Base-by-base conservation (phyloP, 139 green algal genomes). In the Spirogloea muscicola region DNA sequence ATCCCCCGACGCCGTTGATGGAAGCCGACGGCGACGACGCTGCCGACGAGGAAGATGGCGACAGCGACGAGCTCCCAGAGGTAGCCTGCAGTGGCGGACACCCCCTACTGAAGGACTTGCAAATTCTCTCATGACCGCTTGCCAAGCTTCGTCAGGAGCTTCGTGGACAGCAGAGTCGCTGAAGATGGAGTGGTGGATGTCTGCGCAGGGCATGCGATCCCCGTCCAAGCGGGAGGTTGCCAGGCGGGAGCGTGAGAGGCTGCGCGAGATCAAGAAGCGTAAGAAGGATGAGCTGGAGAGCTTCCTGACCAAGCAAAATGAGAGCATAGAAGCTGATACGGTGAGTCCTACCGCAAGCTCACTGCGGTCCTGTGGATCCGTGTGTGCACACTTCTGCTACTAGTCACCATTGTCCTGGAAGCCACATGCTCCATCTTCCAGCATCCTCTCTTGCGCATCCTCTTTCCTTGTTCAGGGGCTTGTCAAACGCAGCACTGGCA, bases 261-360 rank as follows among this genome's bases (percentile, higher is more conserved):
- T 99, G 9, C 85, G 85, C 57, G 36, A 87, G 59, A 85, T 93
- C 74, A 90, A 91, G 33, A 84, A 88, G 69, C 66, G 85, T 18
- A 93, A 95, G 74, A 90, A 88, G 63, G 85, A 92, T 44, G 68
- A 93, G 70, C 81, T 98, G 58, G 91, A 96, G 51, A 76, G 84
- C 27, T 83, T 97, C 68, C 69, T 88, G 4, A 65, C 85, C 33
- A 46, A 93, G 72, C 86, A 95, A 67, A 96, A 97, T 61, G 41
- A 66, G 1, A 72, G 81, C 27, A 86, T 82, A 6, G 49, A 83
- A 0, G 73, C 59, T 5, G 70, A 79, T 42, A 65, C 25, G 58
- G 70, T 79, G 42, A 71, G 64, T 72, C n/a, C n/a, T n/a, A n/a
- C n/a, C n/a, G n/a, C n/a, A n/a, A n/a, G n/a, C n/a, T n/a, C n/a